Conservation (phyloP, 2,329 filamentous ascomycete genomes). For the Penicillium griseofulvum region DNA sequence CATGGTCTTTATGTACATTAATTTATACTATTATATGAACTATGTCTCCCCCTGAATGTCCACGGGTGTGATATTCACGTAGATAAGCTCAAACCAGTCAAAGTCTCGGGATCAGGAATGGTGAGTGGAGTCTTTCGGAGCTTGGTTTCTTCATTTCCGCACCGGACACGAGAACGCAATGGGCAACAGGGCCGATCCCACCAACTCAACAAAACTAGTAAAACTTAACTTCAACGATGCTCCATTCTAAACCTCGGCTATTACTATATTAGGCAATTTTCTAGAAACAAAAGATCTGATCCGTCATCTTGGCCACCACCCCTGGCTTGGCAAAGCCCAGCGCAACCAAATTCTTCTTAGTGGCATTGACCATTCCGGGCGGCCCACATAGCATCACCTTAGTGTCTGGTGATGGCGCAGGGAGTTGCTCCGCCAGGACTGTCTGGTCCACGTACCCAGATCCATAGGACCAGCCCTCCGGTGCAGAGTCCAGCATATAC, state of each 20-base stretch:
- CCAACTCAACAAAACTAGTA: not conserved
- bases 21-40: not conserved
- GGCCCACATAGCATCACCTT: slow-evolving; percentile 62
- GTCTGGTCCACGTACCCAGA: slow-evolving; percentile 53
- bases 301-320: slow-evolving; percentile 51
- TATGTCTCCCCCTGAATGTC: not conserved
- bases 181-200: not conserved
- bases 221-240: not conserved
- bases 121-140: not conserved
- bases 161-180: not conserved
- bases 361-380: slow-evolving; percentile 58
- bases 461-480: slow-evolving; percentile 49
- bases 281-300: slow-evolving; percentile 56
- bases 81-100: not conserved
- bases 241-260: slow-evolving; percentile 1
- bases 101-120: not conserved
- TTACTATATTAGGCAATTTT: slow-evolving; percentile 29
- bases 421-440: slow-evolving; percentile 52
- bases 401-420: slow-evolving; percentile 45
- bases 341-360: slow-evolving; percentile 51
- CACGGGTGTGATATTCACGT: not conserved
- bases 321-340: slow-evolving; percentile 55
- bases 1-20: not conserved
- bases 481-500: slow-evolving; percentile 55
- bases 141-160: not conserved